Evolutionary conservation across 495 filamentous ascomycete species (phyloP).

Genomic region (Trichodelitschia bisporula): DNA sequence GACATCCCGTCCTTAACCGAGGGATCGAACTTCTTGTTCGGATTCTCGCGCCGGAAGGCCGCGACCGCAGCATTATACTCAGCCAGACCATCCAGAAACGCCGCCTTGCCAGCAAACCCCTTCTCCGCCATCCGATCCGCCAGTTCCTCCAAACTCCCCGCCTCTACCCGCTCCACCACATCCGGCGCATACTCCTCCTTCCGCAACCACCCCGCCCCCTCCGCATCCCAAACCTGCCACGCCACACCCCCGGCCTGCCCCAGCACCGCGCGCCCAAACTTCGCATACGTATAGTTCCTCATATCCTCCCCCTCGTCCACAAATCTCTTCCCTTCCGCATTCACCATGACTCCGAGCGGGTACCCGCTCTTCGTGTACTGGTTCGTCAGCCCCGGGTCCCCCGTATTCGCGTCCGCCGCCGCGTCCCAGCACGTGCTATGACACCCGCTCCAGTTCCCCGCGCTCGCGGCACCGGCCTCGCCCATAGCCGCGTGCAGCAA

Average conservation of each 20-base stretch:
- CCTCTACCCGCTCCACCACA: constrained; percentile 24
- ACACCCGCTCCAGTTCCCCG: constrained; percentile 35
- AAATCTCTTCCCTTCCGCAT: constrained; percentile 28
- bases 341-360: constrained; percentile 37
- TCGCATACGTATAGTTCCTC: constrained; percentile 39
- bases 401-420: constrained; percentile 22
- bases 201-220: constrained; percentile 22
- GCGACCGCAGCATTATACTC: constrained; percentile 29
- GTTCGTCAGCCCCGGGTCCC: constrained; percentile 29
- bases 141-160: constrained; percentile 24
- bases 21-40: constrained; percentile 24
- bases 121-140: constrained; percentile 19
- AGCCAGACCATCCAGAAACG: constrained; percentile 22
- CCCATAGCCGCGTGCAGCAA: constrained; percentile 23
- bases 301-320: constrained; percentile 38
- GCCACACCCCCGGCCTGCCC: constrained; percentile 27
- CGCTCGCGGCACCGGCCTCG: constrained; percentile 21
- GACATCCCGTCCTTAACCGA: constrained; percentile 28
- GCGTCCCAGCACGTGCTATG: constrained; percentile 39
- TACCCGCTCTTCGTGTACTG: constrained; percentile 44
- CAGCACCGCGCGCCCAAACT: constrained; percentile 29
- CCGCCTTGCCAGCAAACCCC: constrained; percentile 18
- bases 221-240: constrained; percentile 36
- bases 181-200: constrained; percentile 32
- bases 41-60: constrained; percentile 16